These are phyloP conservation scores for Boletellus dicymbophilus DNA, from an alignment of 1,284 basidiomycete genomes.

Conservation along the genomic window DNA sequence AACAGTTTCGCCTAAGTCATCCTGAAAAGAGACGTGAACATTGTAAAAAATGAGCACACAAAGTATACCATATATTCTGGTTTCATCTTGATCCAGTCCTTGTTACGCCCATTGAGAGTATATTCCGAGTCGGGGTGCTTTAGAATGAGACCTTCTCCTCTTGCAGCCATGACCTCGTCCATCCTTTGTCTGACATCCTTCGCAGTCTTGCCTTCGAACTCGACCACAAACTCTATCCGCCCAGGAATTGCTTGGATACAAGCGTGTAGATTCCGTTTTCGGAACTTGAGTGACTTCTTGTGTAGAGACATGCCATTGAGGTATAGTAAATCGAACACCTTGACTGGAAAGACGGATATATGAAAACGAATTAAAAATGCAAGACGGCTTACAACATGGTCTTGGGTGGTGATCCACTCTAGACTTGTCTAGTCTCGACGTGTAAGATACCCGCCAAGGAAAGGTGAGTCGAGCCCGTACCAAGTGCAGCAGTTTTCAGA, in stretches of 20 bases:
- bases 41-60: not conserved
- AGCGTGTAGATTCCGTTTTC: constrained; percentile 68
- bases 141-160: constrained; percentile 91
- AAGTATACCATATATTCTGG: constrained; percentile 86
- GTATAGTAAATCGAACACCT: constrained; percentile 91
- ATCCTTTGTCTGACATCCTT: constrained; percentile 80
- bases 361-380: not conserved
- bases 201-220: constrained; percentile 72
- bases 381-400: constrained; percentile 77
- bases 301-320: constrained; percentile 77
- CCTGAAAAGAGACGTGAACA: constrained; percentile 44
- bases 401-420: constrained; percentile 74
- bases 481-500: constrained; percentile 86
- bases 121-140: constrained; percentile 85
- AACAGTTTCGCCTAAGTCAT: constrained; percentile 87
- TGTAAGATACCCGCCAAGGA: constrained; percentile 4
- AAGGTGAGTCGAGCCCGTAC: constrained; percentile 40
- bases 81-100: constrained; percentile 94
- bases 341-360: constrained; percentile 57
- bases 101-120: constrained; percentile 79
- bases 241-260: constrained; percentile 70
- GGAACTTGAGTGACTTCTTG: constrained; percentile 60
- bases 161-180: constrained; percentile 78
- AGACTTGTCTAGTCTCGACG: constrained; percentile 53
- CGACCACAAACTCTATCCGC: constrained; percentile 75